Base-by-base conservation (phyloP, 2,329 filamentous ascomycete species). In the Chaetothyriales sp. region DNA sequence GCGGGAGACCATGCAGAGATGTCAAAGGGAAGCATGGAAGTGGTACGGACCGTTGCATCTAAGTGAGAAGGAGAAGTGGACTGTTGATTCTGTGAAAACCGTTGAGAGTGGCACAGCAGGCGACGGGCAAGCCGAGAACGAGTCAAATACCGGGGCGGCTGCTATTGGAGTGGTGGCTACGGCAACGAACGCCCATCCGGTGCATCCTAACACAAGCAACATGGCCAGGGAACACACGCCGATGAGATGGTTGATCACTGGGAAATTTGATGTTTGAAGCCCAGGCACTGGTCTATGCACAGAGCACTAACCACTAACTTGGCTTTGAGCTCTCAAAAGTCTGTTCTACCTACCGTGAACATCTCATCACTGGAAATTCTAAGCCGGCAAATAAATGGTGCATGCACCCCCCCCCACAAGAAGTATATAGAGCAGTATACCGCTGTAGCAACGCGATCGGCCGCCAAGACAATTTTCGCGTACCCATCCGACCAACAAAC, bases 21-120 rank as follows among this genome's bases (percentile, higher is more conserved):
- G 37, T 19, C 49, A 50, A 25, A 47, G 48, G 20, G 48, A 47
- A 13, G 47, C 40, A 18, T 52, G 50, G 49, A 20, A 51, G n/a
- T 56, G 54, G 47, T 54, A 45, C 44, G 54, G 54, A 4, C 52
- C 49, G 1, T 33, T 50, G 25, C 47, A 50, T 49, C 52, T 54
- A 18, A 44, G 19, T n/a, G 47, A 47, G 7, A 33, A 20, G 33
- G 54, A 56, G 20, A 48, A 45, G 43, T 56, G 54, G 54, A 53
- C 37, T 29, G 49, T 29, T 18, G 44, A 53, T 18, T 51, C 46
- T 5, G 10, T 40, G 10, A 40, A 5, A 15, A 15, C 15, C 10
- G 10, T 40, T 40, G 10, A 15, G 10, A 13, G 8, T 33, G 29
- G 10, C 29, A 33, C 10, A 33, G 29, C 29, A 9, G 8, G 29